Evolutionary conservation across 306 rosid genomes (phyloP), one percentile per base, ranked within the genome.

Genomic region (Cyamopsis tetragonoloba): DNA sequence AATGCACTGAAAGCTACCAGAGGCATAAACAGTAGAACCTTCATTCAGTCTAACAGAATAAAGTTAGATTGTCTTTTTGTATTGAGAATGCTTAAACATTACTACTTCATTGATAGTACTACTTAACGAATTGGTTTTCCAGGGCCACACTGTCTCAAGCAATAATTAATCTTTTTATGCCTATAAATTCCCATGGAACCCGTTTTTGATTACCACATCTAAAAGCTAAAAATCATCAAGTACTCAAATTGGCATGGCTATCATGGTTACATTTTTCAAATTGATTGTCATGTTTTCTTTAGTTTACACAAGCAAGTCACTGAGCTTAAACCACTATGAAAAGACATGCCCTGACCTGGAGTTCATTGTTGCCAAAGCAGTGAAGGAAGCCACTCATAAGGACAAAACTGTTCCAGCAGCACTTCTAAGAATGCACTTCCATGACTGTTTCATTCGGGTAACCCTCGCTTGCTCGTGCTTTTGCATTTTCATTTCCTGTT

Each of bases 351-450:
- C 96, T 4, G 48, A 75, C 22, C 72, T 73, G 0, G 96, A 92
- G 63, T 67, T 43, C 22, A 81, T 81, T 72, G 82, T 77, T 47
- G 85, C 82, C 19, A 77, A 68, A 50, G 37, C 73, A 12, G 82
- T 81, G 37, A 68, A 65, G 68, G 77, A 39, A 38, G 82, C 85
- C 32, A 39, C 53, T 63, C 39, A 57, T 18, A 17, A 7, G 38
- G 95, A 90, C 80, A 87, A 74, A 68, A 90, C 89, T n/a, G 95
- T 87, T 50, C 95, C 92, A 2, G 91, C 95, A 2, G 95, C 95
- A 0, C 73, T 90, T 54, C 87, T 90, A 3, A 72, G 95, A 19
- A 76, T 90, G 91, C 96, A 90, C 64, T 90, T 90, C 70, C 96
- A 85, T 32, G 96, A 87, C 37, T 90, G 96, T 49, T 90, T 90